phyloP scores from a whole-genome alignment of 163 green algal species.

The Scenedesmus sp. region DNA sequence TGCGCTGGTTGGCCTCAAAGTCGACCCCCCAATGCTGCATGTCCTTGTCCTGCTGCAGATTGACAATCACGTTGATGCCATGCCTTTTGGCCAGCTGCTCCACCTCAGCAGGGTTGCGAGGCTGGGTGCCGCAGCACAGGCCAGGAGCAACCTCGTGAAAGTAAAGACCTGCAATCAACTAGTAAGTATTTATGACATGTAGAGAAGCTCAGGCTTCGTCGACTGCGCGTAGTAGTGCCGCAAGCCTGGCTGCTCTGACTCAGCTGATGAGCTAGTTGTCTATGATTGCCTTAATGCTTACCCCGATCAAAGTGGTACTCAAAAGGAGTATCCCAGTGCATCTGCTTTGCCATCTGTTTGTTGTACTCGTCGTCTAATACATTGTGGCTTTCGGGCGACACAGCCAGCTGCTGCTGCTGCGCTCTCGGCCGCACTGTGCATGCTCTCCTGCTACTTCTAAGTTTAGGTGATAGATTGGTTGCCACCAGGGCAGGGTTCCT shows the following conservation, averaged over 20 bases:
- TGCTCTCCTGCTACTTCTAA: not conserved
- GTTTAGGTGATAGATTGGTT: not conserved
- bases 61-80: slow-evolving; percentile 77
- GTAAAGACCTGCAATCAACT: slow-evolving; percentile 62
- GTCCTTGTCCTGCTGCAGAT: slow-evolving; percentile 91
- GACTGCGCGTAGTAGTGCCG: not conserved
- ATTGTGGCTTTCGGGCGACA: not conserved
- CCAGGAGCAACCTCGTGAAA: slow-evolving; percentile 70
- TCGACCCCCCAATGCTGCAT: slow-evolving; percentile 84
- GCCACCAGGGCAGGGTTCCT: not conserved
- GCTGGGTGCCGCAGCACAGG: slow-evolving; percentile 84
- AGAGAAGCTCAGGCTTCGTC: not conserved
- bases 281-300: not conserved
- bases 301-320: slow-evolving; percentile 73
- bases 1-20: slow-evolving; percentile 38
- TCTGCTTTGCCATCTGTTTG: slow-evolving; percentile 65
- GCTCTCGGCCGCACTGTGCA: not conserved
- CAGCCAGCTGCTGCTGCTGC: slow-evolving; percentile 26
- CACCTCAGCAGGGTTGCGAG: slow-evolving; percentile 72
- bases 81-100: slow-evolving; percentile 67
- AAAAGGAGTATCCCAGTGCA: slow-evolving; percentile 74
- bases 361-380: slow-evolving; percentile 59
- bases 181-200: not conserved
- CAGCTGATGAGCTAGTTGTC: not conserved
- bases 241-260: not conserved